Percentiles rank a stretch among this genome's conserved stretches.
These are phyloP conservation scores for Mytilinidion resinicola DNA, from an alignment of 495 filamentous ascomycete genomes.

Conservation along the genomic window DNA sequence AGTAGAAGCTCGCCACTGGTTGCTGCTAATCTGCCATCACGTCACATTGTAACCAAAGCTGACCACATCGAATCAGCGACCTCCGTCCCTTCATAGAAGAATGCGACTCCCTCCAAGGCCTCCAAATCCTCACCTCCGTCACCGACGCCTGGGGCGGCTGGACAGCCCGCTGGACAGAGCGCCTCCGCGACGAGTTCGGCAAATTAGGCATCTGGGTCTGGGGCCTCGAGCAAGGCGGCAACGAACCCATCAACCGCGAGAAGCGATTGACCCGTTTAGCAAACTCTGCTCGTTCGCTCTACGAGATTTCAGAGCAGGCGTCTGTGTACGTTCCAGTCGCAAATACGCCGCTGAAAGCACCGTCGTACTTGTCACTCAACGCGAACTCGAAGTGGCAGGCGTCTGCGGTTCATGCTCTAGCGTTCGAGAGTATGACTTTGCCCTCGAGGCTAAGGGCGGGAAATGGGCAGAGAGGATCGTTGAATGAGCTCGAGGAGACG, in stretches of 20 bases:
- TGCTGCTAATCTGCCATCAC: too few species aligned
- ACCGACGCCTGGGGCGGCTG: constrained; percentile 97
- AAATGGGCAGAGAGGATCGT: constrained; percentile 41
- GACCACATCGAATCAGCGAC: constrained; percentile 47
- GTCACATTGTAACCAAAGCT: too few species aligned
- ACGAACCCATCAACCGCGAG: constrained; percentile 11
- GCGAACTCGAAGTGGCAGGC: constrained; percentile 69
- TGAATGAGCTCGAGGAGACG: constrained; percentile 61
- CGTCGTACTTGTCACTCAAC: constrained; percentile 58
- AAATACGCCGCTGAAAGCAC: constrained; percentile 50
- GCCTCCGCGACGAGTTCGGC: constrained; percentile 81
- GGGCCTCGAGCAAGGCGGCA: constrained; percentile 52
- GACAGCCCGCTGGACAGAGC: constrained; percentile 68
- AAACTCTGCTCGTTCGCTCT: constrained; percentile 65
- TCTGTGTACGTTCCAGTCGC: constrained; percentile 76
- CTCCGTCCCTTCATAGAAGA: constrained; percentile 82
- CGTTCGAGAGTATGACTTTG: constrained; percentile 73
- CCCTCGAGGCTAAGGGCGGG: constrained; percentile 62
- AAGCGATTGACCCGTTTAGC: constrained; percentile 27
- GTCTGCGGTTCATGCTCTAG: constrained; percentile 67
- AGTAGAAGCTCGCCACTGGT: too few species aligned
- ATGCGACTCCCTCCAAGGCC: constrained; percentile 82
- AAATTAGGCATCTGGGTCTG: constrained; percentile 82
- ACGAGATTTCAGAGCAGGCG: constrained; percentile 59
- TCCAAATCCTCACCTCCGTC: constrained; percentile 70